Evolutionary conservation across 345 rosid species (phyloP).

Genomic region (Aegle marmelos): DNA sequence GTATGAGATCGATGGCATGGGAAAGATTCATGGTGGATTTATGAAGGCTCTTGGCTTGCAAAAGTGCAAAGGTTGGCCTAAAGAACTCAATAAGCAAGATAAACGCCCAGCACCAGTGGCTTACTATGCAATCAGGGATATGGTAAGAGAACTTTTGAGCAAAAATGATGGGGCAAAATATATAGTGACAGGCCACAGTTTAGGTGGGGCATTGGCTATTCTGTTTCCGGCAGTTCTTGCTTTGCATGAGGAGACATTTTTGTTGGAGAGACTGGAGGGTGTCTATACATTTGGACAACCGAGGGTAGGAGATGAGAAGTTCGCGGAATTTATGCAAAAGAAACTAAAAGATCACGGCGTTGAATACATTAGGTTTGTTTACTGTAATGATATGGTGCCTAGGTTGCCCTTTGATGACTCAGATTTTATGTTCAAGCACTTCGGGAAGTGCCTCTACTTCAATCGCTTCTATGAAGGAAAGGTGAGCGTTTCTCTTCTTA

Average conservation of each 20-base stretch:
- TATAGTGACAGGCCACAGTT: conserved; percentile 67
- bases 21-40: conserved; percentile 72
- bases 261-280: conserved; percentile 56
- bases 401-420: conserved; percentile 66
- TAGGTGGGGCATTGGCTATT: conserved; percentile 77
- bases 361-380: conserved; percentile 57
- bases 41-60: conserved; percentile 83
- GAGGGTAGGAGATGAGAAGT: conserved; percentile 63
- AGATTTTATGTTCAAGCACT: conserved; percentile 73
- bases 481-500: conserved; percentile 21
- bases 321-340: conserved; percentile 53
- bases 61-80: conserved; percentile 55
- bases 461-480: conserved; percentile 40
- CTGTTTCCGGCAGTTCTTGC: conserved; percentile 53
- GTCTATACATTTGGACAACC: conserved; percentile 80
- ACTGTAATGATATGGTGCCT: conserved; percentile 63
- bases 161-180: conserved; percentile 34
- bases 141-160: conserved; percentile 28
- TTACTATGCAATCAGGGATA: conserved; percentile 57
- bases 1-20: conserved; percentile 58
- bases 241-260: conserved; percentile 44
- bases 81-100: conserved; percentile 19
- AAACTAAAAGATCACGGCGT: conserved; percentile 35
- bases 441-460: conserved; percentile 59
- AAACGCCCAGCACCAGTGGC: conserved; percentile 34